Percentiles rank a stretch among this genome's conserved stretches.
Evolutionary conservation across 73 alveolate genomes (phyloP).

Genomic region (Stentor coeruleus): DNA sequence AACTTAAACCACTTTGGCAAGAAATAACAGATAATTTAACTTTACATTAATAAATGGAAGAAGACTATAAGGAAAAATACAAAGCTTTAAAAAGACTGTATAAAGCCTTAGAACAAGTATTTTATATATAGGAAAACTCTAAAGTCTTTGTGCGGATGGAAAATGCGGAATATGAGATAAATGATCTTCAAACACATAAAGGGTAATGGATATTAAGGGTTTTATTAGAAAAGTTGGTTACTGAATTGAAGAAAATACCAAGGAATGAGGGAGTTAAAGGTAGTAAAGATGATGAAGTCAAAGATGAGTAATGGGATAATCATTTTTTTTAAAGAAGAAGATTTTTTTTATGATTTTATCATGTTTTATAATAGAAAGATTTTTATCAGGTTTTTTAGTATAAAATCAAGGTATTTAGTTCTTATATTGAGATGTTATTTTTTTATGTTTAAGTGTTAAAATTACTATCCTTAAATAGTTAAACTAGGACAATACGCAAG

Average conservation of each 20-base stretch:
- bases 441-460: too few species aligned
- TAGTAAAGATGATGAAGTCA: not conserved
- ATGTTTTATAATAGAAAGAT: too few species aligned
- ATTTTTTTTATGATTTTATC: too few species aligned
- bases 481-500: too few species aligned
- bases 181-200: not conserved
- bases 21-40: too few species aligned
- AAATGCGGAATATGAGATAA: not conserved
- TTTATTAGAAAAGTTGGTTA: not conserved
- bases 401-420: too few species aligned
- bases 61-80: not conserved
- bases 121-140: not conserved
- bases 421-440: too few species aligned
- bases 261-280: not conserved
- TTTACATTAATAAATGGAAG: not conserved
- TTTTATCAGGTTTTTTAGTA: too few species aligned
- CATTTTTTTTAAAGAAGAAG: too few species aligned
- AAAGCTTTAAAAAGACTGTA: not conserved
- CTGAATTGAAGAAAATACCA: not conserved
- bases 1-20: too few species aligned
- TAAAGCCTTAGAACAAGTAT: not conserved
- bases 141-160: not conserved
- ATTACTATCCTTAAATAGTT: too few species aligned
- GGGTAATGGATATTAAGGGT: not conserved
- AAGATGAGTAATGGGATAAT: not conserved